Evolutionary conservation across 805 yeast species (phyloP).

Genomic region (Starmerella powellii): DNA sequence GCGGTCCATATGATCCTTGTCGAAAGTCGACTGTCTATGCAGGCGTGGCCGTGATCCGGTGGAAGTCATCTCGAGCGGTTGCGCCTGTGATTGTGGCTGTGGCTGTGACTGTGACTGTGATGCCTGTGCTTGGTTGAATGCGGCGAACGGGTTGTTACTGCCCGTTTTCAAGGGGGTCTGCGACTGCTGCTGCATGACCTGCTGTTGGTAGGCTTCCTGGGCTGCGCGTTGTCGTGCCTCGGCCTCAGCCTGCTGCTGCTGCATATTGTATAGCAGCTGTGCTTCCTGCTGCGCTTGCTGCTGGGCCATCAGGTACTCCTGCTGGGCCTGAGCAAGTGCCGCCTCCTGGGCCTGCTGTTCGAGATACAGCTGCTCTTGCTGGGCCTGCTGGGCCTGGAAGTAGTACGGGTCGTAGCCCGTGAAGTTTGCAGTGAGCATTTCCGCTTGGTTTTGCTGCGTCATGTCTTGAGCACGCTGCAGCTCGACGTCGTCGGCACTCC

Average conservation of each 20-base stretch:
- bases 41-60: conserved; percentile 16
- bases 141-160: conserved; percentile 68
- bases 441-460: conserved; percentile 51
- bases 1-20: conserved; percentile 45
- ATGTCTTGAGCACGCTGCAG: conserved; percentile 57
- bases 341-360: conserved; percentile 22
- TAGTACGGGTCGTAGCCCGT: too few relatives aligned
- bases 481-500: conserved; percentile 35
- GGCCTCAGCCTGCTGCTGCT: conserved; percentile 19
- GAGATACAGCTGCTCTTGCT: conserved; percentile 8
- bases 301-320: conserved; percentile 27
- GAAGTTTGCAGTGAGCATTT: conserved; percentile 24
- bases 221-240: conserved; percentile 49
- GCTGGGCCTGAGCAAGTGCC: conserved; percentile 32
- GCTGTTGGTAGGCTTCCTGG: conserved; percentile 20
- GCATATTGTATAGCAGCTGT: conserved; percentile 22
- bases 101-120: conserved; percentile 19
- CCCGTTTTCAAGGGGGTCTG: conserved; percentile 53
- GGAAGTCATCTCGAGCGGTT: conserved; percentile 6
- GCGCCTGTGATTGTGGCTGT: conserved; percentile 17
- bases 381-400: neutral
- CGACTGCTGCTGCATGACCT: conserved; percentile 28
- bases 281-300: conserved; percentile 22
- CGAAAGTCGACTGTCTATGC: conserved; percentile 39
- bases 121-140: conserved; percentile 25